Conservation (phyloP, 2,329 filamentous ascomycete species). For the Lithohypha guttulata region DNA sequence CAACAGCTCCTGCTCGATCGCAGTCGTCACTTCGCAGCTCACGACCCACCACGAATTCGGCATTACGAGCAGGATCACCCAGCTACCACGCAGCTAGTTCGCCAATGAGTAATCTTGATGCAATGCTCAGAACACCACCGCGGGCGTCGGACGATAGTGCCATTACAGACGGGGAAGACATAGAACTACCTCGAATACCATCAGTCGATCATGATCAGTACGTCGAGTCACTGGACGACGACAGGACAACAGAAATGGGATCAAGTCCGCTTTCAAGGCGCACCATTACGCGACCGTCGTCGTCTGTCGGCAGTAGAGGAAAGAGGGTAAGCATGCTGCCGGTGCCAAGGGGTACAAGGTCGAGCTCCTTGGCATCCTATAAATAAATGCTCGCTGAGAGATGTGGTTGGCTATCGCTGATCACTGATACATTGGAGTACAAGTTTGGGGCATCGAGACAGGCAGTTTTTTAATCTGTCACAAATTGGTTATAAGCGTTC, state of each 20-base stretch:
- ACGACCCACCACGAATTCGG: conserved; percentile 11
- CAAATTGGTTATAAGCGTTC: too few species aligned
- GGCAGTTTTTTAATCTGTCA: too few species aligned
- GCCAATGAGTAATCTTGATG: conserved; percentile 4
- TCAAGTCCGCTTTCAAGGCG: conserved; percentile 21
- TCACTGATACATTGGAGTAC: too few species aligned
- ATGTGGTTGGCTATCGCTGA: too few species aligned
- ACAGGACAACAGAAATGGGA: conserved; percentile 17
- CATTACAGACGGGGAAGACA: conserved; percentile 9
- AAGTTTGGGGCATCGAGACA: too few species aligned
- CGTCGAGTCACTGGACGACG: conserved; percentile 12
- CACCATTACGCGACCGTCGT: conserved; percentile 20
- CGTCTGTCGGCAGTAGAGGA: conserved; percentile 17
- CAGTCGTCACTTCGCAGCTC: conserved; percentile 17
- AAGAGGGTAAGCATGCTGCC: conserved; percentile 22
- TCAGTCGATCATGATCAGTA: conserved; percentile 12
- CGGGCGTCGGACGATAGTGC: conserved; percentile 9
- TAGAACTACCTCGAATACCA: conserved; percentile 7
- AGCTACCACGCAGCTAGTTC: background rate
- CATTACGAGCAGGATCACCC: conserved; percentile 9
- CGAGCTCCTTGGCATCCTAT: conserved; percentile 6
- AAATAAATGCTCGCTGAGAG: too few species aligned
- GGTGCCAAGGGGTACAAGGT: conserved; percentile 14
- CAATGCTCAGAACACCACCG: conserved; percentile 5
- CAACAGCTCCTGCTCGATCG: conserved; percentile 11